Conservation (phyloP, 2,329 filamentous ascomycete genomes). For the Pyrenochaeta sp. region DNA sequence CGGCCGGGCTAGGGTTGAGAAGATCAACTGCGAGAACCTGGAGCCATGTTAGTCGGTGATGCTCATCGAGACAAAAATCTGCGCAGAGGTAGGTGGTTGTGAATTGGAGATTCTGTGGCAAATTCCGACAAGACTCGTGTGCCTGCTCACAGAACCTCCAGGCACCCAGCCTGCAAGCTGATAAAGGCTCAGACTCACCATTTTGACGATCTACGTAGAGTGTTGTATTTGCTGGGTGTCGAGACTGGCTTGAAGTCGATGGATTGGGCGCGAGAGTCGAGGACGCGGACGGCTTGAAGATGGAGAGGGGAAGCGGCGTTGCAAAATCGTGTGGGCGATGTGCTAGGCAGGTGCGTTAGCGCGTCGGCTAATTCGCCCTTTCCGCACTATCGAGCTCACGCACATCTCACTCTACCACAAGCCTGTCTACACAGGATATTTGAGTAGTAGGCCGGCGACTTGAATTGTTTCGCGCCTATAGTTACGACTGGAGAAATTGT, state of each 20-base stretch:
- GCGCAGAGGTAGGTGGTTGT: slow-evolving; percentile 19
- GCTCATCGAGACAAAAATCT: slow-evolving; percentile 19
- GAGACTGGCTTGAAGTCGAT: slow-evolving; percentile 43
- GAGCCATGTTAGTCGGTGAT: slow-evolving; percentile 20
- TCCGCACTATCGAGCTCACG: not conserved
- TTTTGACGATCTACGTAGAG: slow-evolving; percentile 49
- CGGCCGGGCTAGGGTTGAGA: slow-evolving; percentile 96
- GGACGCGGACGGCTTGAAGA: slow-evolving; percentile 43
- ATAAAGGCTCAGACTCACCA: slow-evolving; percentile 44
- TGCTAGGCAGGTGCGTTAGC: not conserved
- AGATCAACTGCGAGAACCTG: slow-evolving; percentile 99
- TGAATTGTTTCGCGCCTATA: no score
- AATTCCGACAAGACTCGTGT: slow-evolving; percentile 46
- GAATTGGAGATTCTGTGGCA: slow-evolving; percentile 40
- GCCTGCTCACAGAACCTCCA: slow-evolving; percentile 24
- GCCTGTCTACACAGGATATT: not conserved
- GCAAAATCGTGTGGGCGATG: slow-evolving; percentile 1
- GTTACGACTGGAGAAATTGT: no score
- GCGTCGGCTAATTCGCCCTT: not conserved
- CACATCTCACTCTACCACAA: not conserved
- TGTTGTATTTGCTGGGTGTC: slow-evolving; percentile 37
- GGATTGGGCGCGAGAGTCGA: slow-evolving; percentile 45
- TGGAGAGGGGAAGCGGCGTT: slow-evolving; percentile 11
- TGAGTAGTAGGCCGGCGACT: not conserved
- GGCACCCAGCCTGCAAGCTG: slow-evolving; percentile 15